Base-by-base conservation (phyloP, 2,329 filamentous ascomycete species). In the Metarhizium anisopliae region DNA sequence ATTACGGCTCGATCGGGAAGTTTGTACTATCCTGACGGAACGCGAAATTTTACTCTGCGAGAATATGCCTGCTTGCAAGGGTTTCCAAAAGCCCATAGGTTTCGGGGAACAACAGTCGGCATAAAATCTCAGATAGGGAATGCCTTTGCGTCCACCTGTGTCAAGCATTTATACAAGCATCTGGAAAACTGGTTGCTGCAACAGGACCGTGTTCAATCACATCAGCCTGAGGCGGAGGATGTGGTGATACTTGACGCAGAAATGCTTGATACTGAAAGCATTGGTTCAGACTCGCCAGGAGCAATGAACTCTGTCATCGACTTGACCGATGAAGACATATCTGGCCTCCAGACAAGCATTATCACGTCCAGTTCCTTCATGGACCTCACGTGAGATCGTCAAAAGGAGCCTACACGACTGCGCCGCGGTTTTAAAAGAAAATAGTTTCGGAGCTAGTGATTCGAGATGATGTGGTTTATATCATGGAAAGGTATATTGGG, bases 121-220 rank as follows among this genome's bases (percentile, higher is more conserved):
- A 70, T 81, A 16, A 79, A 79, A 60, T 79, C 75, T 59, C 87
- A 91, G 66, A 88, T 93, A 59, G 89, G 89, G 0, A 93, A 94
- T 63, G 89, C 89, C 0, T 90, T 93, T 16, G 87, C 90, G 0
- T 82, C 88, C 0, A 72, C 72, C 32, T 77, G 79, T 0, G 82
- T 82, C 2, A 69, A 70, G 30, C 68, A 76, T 0, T 62, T 83
- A 0, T 82, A 78, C 58, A 64, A 66, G n/a, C 77, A 81, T 51
- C 62, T 83, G 8, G 67, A 74, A 18, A 59, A 66, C 7, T 79
- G 74, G 70, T 63, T 83, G 1, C 65, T 79, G 14, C 59, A 65
- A 1, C 63, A 72, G 20, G 80, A 83, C 54, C 65, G 69, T 0
- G 63, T 76, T 18, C 49, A 38, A 16, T 59, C 29, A 7, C 61